A percentile compares a stretch with the other conserved stretches of the same genome.
phyloP scores from a whole-genome alignment of 2,329 filamentous ascomycete species.

The Madurella mycetomatis region DNA sequence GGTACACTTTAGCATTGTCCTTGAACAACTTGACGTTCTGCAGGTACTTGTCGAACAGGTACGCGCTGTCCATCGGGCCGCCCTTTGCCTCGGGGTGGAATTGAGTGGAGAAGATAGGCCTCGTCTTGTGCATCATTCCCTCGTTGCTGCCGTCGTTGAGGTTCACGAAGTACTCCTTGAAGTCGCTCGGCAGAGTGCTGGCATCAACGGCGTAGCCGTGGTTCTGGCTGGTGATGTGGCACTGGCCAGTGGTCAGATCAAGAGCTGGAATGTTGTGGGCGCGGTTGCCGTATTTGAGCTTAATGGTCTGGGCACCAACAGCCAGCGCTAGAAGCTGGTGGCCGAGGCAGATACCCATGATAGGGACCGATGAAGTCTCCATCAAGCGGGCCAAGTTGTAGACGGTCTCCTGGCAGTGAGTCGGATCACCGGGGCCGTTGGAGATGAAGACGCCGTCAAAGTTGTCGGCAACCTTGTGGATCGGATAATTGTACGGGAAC shows the following conservation, averaged over 20 bases:
- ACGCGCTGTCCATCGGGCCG: slow-evolving; percentile 90
- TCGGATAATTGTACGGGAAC: slow-evolving; percentile 94
- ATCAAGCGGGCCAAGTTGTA: slow-evolving; percentile 90
- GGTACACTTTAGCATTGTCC: slow-evolving; percentile 70
- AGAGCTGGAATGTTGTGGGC: slow-evolving; percentile 97
- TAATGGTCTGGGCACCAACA: slow-evolving; percentile 82
- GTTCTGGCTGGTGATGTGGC: slow-evolving; percentile 98
- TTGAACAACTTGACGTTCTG: slow-evolving; percentile 88
- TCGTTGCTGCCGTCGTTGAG: slow-evolving; percentile 97
- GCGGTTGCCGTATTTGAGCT: slow-evolving; percentile 98
- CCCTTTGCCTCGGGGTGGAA: slow-evolving; percentile 99
- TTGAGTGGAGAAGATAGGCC: slow-evolving; percentile 96
- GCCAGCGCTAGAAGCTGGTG: slow-evolving; percentile 94
- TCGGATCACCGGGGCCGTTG: slow-evolving; percentile 96
- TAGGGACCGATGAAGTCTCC: slow-evolving; percentile 81
- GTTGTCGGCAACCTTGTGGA: slow-evolving; percentile 96
- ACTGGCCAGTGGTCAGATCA: slow-evolving; percentile 90
- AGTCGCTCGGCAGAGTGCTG: slow-evolving; percentile 74
- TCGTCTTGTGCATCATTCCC: slow-evolving; percentile 92
- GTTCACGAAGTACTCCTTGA: slow-evolving; percentile 98
- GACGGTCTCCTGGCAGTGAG: slow-evolving; percentile 90
- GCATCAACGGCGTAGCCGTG: slow-evolving; percentile 95
- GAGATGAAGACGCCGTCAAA: slow-evolving; percentile 99
- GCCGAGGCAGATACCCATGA: slow-evolving; percentile 97
- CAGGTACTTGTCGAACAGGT: slow-evolving; percentile 95